Conservation (phyloP, 2,329 filamentous ascomycete genomes). For the Periconia sp. region DNA sequence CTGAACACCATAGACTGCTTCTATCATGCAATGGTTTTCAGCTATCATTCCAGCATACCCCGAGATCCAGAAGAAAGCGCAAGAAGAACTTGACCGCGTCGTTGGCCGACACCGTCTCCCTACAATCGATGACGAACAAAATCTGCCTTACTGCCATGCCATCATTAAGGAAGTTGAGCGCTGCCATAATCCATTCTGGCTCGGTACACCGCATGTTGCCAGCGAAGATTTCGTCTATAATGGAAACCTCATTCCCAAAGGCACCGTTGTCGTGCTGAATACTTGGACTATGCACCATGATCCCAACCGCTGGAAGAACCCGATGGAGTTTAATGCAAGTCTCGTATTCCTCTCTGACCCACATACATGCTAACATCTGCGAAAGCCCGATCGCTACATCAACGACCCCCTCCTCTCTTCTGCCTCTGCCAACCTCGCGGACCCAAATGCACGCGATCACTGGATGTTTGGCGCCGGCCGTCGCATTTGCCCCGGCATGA, state of each 20-base stretch:
- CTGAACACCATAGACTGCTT: conserved; percentile 5
- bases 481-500: conserved; percentile 28
- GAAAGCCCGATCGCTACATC: conserved; percentile 35
- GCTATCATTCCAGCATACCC: conserved; percentile 8
- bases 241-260: conserved; percentile 40
- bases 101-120: conserved; percentile 12
- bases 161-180: conserved; percentile 31
- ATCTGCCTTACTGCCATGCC: conserved; percentile 39
- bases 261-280: conserved; percentile 33
- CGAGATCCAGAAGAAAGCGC: conserved; percentile 13
- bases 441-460: conserved; percentile 32
- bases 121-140: conserved; percentile 5
- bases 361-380: no score
- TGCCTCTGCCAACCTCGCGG: conserved; percentile 28
- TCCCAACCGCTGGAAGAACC: conserved; percentile 26
- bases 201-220: conserved; percentile 27
- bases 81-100: conserved; percentile 14
- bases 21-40: conserved; percentile 17
- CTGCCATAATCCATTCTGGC: conserved; percentile 12
- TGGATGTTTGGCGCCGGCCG: conserved; percentile 31
- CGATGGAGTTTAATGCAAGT: conserved; percentile 36
- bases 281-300: conserved; percentile 31
- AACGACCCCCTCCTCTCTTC: conserved; percentile 18
- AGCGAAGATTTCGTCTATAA: conserved; percentile 36
- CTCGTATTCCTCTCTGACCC: no score